These are phyloP conservation scores for Rubroboletus satanas DNA, from an alignment of 768 basidiomycete species.

Conservation along the genomic window DNA sequence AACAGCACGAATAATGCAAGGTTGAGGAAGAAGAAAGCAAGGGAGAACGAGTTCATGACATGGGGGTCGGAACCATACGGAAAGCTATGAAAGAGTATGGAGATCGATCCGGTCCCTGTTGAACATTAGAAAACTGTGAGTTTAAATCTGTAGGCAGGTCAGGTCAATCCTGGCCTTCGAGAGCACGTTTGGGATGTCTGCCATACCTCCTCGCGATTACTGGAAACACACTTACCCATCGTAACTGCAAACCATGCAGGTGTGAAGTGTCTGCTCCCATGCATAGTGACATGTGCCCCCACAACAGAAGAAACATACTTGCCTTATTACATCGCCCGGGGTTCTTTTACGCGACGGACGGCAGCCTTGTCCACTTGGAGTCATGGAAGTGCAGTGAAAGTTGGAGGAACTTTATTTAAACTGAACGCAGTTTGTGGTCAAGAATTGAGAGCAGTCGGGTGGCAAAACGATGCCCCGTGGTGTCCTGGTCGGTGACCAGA, in stretches of 20 bases:
- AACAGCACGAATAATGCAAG: slow-evolving; percentile 52
- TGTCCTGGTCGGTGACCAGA: too few species aligned
- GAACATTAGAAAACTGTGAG: background rate
- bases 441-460: background rate
- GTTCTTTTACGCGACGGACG: slow-evolving; percentile 21
- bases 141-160: background rate
- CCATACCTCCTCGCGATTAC: background rate
- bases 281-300: background rate
- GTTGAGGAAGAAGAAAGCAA: slow-evolving; percentile 58
- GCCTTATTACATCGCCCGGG: slow-evolving; percentile 36
- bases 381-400: background rate
- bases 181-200: background rate
- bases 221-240: slow-evolving; percentile 41
- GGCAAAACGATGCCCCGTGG: background rate
- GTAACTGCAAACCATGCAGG: slow-evolving; percentile 53
- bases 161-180: background rate
- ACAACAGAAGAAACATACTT: slow-evolving; percentile 3
- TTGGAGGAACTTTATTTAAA: background rate
- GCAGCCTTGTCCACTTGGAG: background rate
- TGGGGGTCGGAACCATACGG: slow-evolving; percentile 47
- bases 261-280: slow-evolving; percentile 42
- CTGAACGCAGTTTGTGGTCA: background rate
- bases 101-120: slow-evolving; percentile 48
- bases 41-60: slow-evolving; percentile 40
- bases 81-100: slow-evolving; percentile 52